These are phyloP conservation scores for Fraxinus excelsior DNA, from an alignment of 257 asterid species.

Conservation along the genomic window DNA sequence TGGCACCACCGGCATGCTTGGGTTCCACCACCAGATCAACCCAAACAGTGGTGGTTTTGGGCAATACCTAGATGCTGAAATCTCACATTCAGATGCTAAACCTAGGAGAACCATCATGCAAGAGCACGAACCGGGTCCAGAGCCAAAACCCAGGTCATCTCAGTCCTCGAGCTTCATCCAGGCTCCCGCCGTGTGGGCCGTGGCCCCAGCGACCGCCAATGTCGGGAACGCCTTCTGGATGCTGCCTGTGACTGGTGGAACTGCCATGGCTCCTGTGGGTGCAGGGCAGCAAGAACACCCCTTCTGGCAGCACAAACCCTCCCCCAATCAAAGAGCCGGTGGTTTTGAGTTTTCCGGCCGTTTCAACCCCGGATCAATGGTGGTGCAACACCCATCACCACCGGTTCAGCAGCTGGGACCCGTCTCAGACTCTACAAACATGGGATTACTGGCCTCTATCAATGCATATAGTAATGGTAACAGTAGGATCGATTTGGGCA, in stretches of 20 bases:
- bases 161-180: constrained; percentile 46
- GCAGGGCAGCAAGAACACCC: constrained; percentile 49
- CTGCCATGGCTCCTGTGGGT: constrained; percentile 29
- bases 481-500: constrained; percentile 59
- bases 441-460: constrained; percentile 62
- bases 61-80: constrained; percentile 46
- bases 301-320: constrained; percentile 50
- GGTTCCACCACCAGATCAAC: constrained; percentile 58
- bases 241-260: constrained; percentile 52
- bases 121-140: constrained; percentile 47
- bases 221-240: constrained; percentile 69
- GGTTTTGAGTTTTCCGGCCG: constrained; percentile 58
- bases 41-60: constrained; percentile 35
- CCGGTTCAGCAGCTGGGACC: constrained; percentile 53
- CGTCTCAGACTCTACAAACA: constrained; percentile 52
- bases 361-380: constrained; percentile 64
- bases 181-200: constrained; percentile 75
- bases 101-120: constrained; percentile 31
- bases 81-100: constrained; percentile 41
- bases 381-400: constrained; percentile 43
- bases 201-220: constrained; percentile 58
- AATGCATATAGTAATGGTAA: constrained; percentile 41
- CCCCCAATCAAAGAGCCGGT: constrained; percentile 49
- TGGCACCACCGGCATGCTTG: constrained; percentile 57
- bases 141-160: constrained; percentile 47